Evolutionary conservation across 1,139 yeast genomes (phyloP).

Genomic region (Suzukiozyma palmioleophila): DNA sequence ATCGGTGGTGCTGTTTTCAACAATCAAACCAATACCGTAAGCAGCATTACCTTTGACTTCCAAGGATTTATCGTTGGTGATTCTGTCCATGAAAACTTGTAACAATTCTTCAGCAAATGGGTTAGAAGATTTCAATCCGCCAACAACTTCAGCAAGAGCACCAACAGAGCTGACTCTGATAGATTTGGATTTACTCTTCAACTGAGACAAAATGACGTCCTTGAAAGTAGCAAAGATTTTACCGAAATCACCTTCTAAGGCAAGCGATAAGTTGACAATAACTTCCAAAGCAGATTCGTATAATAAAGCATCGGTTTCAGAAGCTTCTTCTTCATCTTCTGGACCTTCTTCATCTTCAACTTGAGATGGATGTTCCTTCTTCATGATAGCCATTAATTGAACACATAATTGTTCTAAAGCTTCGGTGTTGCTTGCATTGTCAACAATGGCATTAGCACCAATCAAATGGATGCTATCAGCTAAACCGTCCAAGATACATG

Average conservation of each 20-base stretch:
- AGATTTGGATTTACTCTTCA: slow-evolving; percentile 58
- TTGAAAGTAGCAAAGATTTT: slow-evolving; percentile 73
- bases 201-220: slow-evolving; percentile 57
- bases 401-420: slow-evolving; percentile 64
- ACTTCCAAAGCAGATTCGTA: slow-evolving; percentile 86
- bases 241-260: slow-evolving; percentile 71
- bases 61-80: slow-evolving; percentile 72
- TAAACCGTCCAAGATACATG: slow-evolving; percentile 70
- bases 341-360: slow-evolving; percentile 48
- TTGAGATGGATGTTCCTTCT: slow-evolving; percentile 83
- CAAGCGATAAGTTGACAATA: slow-evolving; percentile 67
- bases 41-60: slow-evolving; percentile 96
- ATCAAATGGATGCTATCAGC: slow-evolving; percentile 66
- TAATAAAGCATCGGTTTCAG: slow-evolving; percentile 84
- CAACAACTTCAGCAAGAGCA: slow-evolving; percentile 82
- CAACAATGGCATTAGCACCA: slow-evolving; percentile 72
- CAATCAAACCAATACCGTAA: slow-evolving; percentile 84
- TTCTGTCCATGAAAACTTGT: slow-evolving; percentile 61
- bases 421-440: slow-evolving; percentile 51
- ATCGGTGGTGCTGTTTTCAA: slow-evolving; percentile 56
- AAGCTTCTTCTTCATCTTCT: slow-evolving; percentile 56
- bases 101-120: slow-evolving; percentile 69
- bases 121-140: slow-evolving; percentile 66
- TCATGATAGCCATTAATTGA: slow-evolving; percentile 66
- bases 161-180: slow-evolving; percentile 88